Evolutionary conservation across 176 grass and related monocot species (phyloP).

Genomic region (Leersia perrieri): DNA sequence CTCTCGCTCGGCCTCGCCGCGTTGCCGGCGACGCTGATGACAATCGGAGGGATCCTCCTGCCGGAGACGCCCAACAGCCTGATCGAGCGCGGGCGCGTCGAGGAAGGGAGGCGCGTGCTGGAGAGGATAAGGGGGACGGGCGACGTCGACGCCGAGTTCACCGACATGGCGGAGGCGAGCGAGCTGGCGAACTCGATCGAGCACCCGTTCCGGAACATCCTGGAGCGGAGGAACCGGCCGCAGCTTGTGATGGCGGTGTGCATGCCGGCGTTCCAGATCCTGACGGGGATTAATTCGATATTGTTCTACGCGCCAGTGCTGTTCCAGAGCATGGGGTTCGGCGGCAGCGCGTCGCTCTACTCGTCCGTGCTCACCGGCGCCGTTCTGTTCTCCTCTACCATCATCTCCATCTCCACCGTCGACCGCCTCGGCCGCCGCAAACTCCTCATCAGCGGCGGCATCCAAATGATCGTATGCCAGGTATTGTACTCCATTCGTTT

Average conservation of each 20-base stretch:
- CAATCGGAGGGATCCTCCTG: conserved; percentile 59
- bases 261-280: conserved; percentile 93
- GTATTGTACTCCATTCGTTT: too few relatives aligned
- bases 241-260: conserved; percentile 86
- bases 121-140: conserved; percentile 77
- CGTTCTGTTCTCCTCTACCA: conserved; percentile 55
- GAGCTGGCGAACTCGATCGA: conserved; percentile 81
- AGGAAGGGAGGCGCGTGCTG: conserved; percentile 61
- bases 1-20: conserved; percentile 80
- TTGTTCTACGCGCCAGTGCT: conserved; percentile 94
- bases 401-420: conserved; percentile 77
- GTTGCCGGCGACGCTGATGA: conserved; percentile 72
- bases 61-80: conserved; percentile 98
- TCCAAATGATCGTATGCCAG: conserved; percentile 93
- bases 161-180: conserved; percentile 82
- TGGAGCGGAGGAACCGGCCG: conserved; percentile 74
- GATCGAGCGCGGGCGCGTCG: conserved; percentile 55
- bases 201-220: conserved; percentile 89
- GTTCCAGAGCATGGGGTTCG: conserved; percentile 97
- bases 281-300: conserved; percentile 93
- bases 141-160: conserved; percentile 82
- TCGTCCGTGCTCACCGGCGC: conserved; percentile 86
- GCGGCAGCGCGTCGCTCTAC: conserved; percentile 65
- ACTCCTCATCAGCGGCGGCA: conserved; percentile 78
- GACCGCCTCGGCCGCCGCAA: conserved; percentile 73